Evolutionary conservation across 768 basidiomycete species (phyloP).

Genomic region (Termitomyces sp.): DNA sequence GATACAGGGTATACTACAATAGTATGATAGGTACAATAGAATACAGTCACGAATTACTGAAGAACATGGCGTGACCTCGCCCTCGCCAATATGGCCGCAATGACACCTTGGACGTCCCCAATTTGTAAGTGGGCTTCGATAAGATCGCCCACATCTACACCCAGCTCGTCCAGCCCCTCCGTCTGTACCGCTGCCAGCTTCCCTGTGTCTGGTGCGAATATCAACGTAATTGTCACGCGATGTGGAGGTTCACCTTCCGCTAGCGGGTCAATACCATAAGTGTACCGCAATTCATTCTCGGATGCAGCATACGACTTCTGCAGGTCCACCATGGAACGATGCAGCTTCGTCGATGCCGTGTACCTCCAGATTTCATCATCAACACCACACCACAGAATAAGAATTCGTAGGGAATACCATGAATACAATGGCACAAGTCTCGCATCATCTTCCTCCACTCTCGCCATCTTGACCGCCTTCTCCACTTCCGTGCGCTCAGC

Average conservation of each 20-base stretch:
- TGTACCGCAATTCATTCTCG: constrained; percentile 74
- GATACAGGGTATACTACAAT: background rate
- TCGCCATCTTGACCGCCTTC: constrained; percentile 53
- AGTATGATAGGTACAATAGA: background rate
- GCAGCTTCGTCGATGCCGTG: constrained; percentile 58
- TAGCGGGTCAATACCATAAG: constrained; percentile 43
- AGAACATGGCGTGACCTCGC: constrained; percentile 22
- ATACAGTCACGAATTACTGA: background rate
- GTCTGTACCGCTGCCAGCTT: constrained; percentile 57
- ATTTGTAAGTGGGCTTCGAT: constrained; percentile 57
- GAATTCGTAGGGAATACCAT: constrained; percentile 41
- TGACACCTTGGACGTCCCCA: constrained; percentile 60
- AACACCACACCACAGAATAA: background rate
- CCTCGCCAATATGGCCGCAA: constrained; percentile 53
- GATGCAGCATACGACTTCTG: constrained; percentile 53
- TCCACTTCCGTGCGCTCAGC: constrained; percentile 66
- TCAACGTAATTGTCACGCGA: constrained; percentile 46
- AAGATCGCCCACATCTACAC: too few relatives aligned
- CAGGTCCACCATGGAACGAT: constrained; percentile 58
- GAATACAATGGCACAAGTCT: constrained; percentile 62
- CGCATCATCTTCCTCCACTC: constrained; percentile 59
- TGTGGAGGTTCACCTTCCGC: constrained; percentile 20
- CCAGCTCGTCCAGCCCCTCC: constrained; percentile 41
- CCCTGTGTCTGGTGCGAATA: constrained; percentile 68
- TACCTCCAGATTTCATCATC: constrained; percentile 43